Evolutionary conservation across 345 rosid genomes (phyloP).

Genomic region (Euphorbia lathyris): DNA sequence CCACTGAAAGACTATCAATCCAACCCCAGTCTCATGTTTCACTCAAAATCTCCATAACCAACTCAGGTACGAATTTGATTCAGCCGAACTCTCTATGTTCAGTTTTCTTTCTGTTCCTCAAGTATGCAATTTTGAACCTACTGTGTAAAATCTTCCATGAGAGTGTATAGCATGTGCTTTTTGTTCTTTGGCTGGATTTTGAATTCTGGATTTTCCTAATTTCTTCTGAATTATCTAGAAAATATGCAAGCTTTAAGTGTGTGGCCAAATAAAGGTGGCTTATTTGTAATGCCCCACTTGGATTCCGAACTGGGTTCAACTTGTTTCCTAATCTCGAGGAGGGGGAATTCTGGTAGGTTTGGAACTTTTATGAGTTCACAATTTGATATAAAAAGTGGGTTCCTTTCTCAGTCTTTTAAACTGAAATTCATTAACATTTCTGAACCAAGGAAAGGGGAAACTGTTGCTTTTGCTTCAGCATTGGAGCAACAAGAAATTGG

Average conservation of each 20-base stretch:
- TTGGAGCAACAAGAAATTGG: conserved; percentile 50
- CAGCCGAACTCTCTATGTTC: no score
- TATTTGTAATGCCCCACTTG: conserved; percentile 44
- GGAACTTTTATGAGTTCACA: conserved; percentile 24
- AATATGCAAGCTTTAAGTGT: conserved; percentile 68
- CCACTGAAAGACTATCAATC: background rate
- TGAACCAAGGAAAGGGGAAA: conserved; percentile 38
- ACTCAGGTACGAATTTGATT: conserved; percentile 6
- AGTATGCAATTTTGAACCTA: background rate
- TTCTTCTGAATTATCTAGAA: conserved; percentile 20
- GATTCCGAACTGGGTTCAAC: conserved; percentile 41
- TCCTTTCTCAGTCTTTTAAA: conserved; percentile 22
- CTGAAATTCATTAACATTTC: conserved; percentile 27
- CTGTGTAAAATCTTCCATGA: conserved; percentile 10
- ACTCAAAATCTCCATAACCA: background rate
- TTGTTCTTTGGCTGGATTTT: conserved; percentile 23
- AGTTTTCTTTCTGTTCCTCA: conserved; percentile 5
- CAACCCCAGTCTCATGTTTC: background rate
- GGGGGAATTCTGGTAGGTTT: conserved; percentile 20
- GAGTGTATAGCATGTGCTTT: conserved; percentile 14
- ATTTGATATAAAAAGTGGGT: conserved; percentile 26
- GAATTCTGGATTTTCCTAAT: conserved; percentile 22
- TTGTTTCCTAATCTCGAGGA: conserved; percentile 26
- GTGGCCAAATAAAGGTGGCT: conserved; percentile 45
- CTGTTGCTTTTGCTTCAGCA: conserved; percentile 51